Conservation (phyloP, 2,329 filamentous ascomycete genomes). For the Fusarium secorum region DNA sequence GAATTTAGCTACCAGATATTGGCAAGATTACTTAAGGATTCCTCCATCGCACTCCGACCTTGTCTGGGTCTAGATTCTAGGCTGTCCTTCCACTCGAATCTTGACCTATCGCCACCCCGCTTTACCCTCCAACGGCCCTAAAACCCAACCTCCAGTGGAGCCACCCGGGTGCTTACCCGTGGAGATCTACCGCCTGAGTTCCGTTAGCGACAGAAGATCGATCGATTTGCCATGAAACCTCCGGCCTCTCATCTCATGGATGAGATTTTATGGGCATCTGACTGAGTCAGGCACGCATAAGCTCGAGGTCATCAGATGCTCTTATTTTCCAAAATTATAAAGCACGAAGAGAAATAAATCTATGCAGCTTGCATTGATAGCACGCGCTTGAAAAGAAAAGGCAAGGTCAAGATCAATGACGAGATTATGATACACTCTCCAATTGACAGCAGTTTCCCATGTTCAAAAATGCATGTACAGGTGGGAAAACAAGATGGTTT, state of each 20-base stretch:
- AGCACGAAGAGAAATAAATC: not conserved
- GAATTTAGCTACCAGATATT: not conserved
- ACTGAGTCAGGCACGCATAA: not conserved
- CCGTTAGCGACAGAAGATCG: slow-evolving; percentile 6
- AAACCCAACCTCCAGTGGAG: not conserved
- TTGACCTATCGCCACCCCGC: slow-evolving; percentile 7
- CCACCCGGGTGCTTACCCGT: not conserved
- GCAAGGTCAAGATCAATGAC: not conserved
- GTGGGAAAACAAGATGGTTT: not conserved
- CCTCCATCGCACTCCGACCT: not conserved
- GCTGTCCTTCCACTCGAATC: not conserved
- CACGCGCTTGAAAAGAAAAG: not conserved
- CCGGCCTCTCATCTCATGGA: not conserved
- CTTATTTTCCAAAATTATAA: not conserved
- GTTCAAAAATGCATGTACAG: not conserved
- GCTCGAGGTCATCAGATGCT: not conserved
- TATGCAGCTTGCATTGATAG: too few species aligned
- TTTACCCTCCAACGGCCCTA: not conserved
- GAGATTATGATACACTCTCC: not conserved
- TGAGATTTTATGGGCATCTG: not conserved
- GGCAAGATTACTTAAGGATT: slow-evolving; percentile 17
- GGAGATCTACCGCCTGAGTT: slow-evolving; percentile 6
- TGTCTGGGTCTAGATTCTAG: not conserved
- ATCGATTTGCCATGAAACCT: slow-evolving; percentile 14
- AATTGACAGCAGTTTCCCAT: not conserved